phyloP scores from a whole-genome alignment of 352 stramenopile genomes.

The Elongisporangium anandrum region DNA sequence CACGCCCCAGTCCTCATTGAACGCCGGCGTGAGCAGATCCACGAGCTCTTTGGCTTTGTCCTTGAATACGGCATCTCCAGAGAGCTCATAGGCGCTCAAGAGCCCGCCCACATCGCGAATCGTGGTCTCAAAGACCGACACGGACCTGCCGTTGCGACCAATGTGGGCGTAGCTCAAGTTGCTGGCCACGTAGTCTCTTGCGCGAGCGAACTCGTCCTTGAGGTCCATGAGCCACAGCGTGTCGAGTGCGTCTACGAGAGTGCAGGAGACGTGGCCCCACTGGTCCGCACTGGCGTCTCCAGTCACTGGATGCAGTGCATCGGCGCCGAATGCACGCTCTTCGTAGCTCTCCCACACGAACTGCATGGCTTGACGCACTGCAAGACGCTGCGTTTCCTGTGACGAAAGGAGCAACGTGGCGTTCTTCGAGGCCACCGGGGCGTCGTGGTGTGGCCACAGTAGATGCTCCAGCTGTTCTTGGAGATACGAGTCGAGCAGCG shows the following conservation, averaged over 20 bases:
- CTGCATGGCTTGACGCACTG: constrained; percentile 26
- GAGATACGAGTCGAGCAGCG: too few species aligned
- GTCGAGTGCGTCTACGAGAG: constrained; percentile 88
- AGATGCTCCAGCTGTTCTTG: too few species aligned
- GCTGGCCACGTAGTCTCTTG: constrained; percentile 7
- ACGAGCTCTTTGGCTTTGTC: not conserved
- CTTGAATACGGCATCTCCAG: not conserved
- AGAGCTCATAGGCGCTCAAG: not conserved
- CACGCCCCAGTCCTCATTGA: not conserved
- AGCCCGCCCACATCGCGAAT: not conserved
- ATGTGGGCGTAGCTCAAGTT: not conserved
- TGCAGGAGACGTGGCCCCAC: constrained; percentile 78
- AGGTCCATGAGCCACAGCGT: constrained; percentile 92
- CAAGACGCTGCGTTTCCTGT: constrained; percentile 5
- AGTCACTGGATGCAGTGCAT: constrained; percentile 83
- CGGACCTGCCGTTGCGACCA: too few species aligned
- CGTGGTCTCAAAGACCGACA: not conserved
- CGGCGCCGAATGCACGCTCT: constrained; percentile 84
- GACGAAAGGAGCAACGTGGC: too few species aligned
- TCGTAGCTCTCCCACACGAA: constrained; percentile 70
- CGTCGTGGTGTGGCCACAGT: too few species aligned
- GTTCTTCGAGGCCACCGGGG: too few species aligned
- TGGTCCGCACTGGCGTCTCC: constrained; percentile 32
- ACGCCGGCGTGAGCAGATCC: not conserved
- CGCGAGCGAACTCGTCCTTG: constrained; percentile 78